phyloP scores from a whole-genome alignment of 1,139 yeast genomes.

The Geotrichum aggregatum region DNA sequence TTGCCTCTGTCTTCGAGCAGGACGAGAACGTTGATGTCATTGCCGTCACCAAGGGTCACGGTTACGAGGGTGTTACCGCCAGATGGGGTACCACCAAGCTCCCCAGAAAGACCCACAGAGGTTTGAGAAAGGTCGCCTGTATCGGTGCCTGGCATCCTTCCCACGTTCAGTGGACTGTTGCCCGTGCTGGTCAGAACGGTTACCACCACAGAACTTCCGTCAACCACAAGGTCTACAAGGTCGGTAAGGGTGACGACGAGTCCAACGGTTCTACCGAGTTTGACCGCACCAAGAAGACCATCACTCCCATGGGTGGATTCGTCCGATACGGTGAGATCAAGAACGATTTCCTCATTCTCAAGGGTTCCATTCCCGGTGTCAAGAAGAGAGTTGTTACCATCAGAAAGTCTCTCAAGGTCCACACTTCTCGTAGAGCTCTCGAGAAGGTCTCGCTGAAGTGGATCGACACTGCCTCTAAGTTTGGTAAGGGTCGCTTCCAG shows the following conservation, averaged over 20 bases:
- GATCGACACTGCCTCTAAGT: conserved; percentile 99
- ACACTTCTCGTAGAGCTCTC: conserved; percentile 95
- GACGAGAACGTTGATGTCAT: conserved; percentile 97
- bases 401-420: conserved; percentile 97
- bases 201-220: conserved; percentile 99
- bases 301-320: conserved; percentile 99
- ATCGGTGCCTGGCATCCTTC: conserved; percentile 99
- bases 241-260: conserved; percentile 95
- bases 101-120: conserved; percentile 99
- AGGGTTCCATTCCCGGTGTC: conserved; percentile 99
- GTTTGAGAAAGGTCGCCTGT: conserved; percentile 99
- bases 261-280: conserved; percentile 92
- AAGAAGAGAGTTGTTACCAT: conserved; percentile 98
- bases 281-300: conserved; percentile 99
- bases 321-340: conserved; percentile 98
- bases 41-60: conserved; percentile 99
- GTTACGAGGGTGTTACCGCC: conserved; percentile 99
- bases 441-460: conserved; percentile 97
- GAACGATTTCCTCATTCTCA: conserved; percentile 94
- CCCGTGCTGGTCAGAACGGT: conserved; percentile 99
- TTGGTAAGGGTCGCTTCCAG: conserved; percentile 99
- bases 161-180: conserved; percentile 99
- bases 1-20: conserved; percentile 95
- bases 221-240: conserved; percentile 99
- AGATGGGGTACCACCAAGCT: conserved; percentile 99